Conservation (phyloP, 176 grass and related monocot species). For the Panicum miliaceum region DNA sequence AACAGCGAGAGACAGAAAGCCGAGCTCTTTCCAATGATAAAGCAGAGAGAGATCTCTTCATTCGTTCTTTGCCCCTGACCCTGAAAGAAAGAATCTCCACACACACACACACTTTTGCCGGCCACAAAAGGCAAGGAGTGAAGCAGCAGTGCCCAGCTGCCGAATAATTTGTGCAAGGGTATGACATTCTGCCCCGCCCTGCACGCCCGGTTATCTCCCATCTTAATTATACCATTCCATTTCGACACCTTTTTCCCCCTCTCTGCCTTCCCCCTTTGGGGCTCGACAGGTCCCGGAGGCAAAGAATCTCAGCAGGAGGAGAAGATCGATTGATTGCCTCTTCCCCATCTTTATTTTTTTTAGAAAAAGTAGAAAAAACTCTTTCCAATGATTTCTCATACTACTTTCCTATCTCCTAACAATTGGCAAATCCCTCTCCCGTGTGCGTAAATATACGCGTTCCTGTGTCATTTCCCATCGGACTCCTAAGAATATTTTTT, state of each 20-base stretch:
- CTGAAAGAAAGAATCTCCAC: not conserved
- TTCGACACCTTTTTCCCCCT: not conserved
- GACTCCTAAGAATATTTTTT: no score
- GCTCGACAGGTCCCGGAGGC: not conserved
- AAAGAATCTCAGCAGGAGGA: not conserved
- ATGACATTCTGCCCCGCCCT: not conserved
- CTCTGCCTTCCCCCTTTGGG: not conserved
- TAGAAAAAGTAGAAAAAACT: no score
- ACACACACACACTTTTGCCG: not conserved
- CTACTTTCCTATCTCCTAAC: no score
- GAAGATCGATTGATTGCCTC: not conserved
- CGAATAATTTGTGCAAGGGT: conserved; percentile 34
- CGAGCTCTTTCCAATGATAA: conserved; percentile 28
- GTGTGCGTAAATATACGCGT: no score
- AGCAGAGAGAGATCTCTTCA: not conserved
- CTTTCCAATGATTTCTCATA: no score
- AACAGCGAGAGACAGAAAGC: conserved; percentile 25
- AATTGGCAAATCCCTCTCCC: no score
- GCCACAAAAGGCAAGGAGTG: conserved; percentile 34
- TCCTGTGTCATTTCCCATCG: no score
- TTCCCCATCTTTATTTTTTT: no score
- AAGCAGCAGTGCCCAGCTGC: not conserved
- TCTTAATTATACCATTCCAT: conserved; percentile 35
- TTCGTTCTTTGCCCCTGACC: not conserved
- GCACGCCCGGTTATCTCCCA: not conserved